Evolutionary conservation across 2,329 filamentous ascomycete genomes (phyloP).

Genomic region (Nemania sp.): DNA sequence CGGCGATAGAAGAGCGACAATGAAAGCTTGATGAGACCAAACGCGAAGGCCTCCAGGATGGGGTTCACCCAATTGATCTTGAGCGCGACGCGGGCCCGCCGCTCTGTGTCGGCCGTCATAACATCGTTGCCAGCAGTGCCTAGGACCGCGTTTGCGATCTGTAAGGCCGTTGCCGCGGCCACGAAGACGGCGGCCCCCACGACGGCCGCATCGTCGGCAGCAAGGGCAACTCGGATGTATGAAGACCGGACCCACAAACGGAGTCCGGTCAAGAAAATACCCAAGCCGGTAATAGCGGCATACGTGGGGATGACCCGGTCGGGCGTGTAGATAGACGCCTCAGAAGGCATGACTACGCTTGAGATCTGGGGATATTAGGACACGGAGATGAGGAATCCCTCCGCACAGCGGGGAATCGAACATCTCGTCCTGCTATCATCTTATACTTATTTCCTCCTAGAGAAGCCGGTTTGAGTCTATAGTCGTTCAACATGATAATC

Average conservation of each 20-base stretch:
- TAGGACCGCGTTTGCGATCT: constrained; percentile 13
- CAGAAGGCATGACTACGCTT: neutral
- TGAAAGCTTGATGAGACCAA: constrained; percentile 21
- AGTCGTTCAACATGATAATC: neutral
- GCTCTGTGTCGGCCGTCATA: constrained; percentile 7
- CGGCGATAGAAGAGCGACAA: constrained; percentile 20
- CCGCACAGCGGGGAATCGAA: no score
- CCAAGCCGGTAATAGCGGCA: constrained; percentile 4
- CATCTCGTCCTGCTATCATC: no score
- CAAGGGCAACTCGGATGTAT: constrained; percentile 5
- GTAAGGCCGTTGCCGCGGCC: constrained; percentile 1
- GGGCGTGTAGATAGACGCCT: constrained; percentile 2
- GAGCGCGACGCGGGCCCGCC: constrained; percentile 4
- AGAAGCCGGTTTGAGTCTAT: neutral
- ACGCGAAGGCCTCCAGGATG: constrained; percentile 10
- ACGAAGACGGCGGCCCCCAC: constrained; percentile 13
- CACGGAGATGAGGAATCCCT: neutral
- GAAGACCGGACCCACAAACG: constrained; percentile 16
- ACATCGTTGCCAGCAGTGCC: constrained; percentile 17
- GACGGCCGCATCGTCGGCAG: constrained; percentile 7
- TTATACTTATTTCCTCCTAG: no score
- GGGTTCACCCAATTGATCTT: constrained; percentile 20
- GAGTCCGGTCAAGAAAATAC: constrained; percentile 10
- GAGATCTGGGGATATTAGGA: neutral
- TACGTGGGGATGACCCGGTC: constrained; percentile 17